Base-by-base conservation (phyloP, 164 flowering plant species). In the Aristolochia californica region DNA sequence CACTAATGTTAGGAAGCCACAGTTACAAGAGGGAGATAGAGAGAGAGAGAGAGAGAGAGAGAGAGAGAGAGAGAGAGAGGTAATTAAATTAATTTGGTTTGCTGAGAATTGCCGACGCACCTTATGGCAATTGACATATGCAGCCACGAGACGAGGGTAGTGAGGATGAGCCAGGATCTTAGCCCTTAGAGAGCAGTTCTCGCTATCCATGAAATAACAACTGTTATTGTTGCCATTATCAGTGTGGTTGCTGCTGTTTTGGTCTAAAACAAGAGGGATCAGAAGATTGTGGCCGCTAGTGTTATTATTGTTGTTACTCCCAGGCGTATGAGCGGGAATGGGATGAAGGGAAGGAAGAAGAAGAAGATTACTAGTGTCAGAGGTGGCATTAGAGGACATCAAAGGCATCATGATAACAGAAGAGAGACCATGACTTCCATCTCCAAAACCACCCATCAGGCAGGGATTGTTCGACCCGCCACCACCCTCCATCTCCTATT, bases 131-230 rank as follows among this genome's bases (percentile, higher is more conserved):
- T 80, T 86, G 70, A 74, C 68, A 66, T 85, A 94, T 51, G 97
- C 84, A 14, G 88, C 71, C 68, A 90, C 62, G 70, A 94, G 97
- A 30, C 93, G 85, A 26, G 74, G 85, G 68, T 83, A 93, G 79
- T 85, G 90, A 68, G 99, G 99, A 75, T 93, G 99, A 77, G 90
- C 71, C 87, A 90, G 88, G 78, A 94, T 88, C 79, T 88, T 90
- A 16, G 96, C 83, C 78, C 76, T 94, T 61, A 80, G 66, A 65
- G 85, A 69, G 58, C 73, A 56, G 43, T 58, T 16, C 9, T 18
- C 66, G 24, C 26, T 63, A 9, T 65, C 79, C 78, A 74, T 77
- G 75, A 66, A 66, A 57, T 70, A 68, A 61, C 55, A 59, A 18
- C 45, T 69, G 62, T 50, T 43, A 48, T 60, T 58, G 55, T 64